Conservation (phyloP, 345 rosid genomes). For the Pistacia vera region DNA sequence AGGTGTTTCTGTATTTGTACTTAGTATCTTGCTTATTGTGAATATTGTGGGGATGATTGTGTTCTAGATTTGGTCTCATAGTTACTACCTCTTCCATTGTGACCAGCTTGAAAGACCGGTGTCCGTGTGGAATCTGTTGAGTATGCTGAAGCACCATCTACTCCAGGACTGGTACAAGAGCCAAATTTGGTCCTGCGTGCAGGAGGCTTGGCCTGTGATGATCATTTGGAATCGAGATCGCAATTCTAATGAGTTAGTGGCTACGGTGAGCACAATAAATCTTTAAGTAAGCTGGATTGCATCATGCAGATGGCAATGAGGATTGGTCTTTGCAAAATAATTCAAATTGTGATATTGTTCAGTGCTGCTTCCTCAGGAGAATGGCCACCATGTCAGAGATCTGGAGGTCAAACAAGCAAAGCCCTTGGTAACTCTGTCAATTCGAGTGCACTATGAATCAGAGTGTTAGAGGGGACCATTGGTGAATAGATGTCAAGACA, state of each 20-base stretch:
- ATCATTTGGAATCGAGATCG: conserved; percentile 60
- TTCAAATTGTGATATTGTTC: conserved; percentile 29
- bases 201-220: conserved; percentile 68
- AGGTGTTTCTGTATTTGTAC: conserved; percentile 1
- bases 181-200: conserved; percentile 62
- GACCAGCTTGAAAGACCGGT: conserved; percentile 52
- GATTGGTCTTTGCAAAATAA: conserved; percentile 33
- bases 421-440: conserved; percentile 30
- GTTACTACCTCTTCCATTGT: conserved; percentile 16
- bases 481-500: conserved; percentile 34
- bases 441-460: conserved; percentile 12
- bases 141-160: conserved; percentile 87
- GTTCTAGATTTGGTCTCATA: conserved; percentile 9
- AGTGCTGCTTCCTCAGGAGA: conserved; percentile 34
- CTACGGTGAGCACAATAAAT: conserved; percentile 36
- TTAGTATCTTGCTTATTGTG: conserved; percentile 9
- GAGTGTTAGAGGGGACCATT: conserved; percentile 30
- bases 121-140: conserved; percentile 55
- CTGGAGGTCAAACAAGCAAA: conserved; percentile 31
- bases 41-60: background rate
- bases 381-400: conserved; percentile 28
- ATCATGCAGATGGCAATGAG: conserved; percentile 26
- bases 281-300: conserved; percentile 33
- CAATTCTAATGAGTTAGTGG: conserved; percentile 34
- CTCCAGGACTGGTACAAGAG: conserved; percentile 87